Percentiles rank a stretch among this genome's conserved stretches.
These are phyloP conservation scores for Guadua angustifolia DNA, from an alignment of 176 grass and related monocot genomes.

Conservation along the genomic window DNA sequence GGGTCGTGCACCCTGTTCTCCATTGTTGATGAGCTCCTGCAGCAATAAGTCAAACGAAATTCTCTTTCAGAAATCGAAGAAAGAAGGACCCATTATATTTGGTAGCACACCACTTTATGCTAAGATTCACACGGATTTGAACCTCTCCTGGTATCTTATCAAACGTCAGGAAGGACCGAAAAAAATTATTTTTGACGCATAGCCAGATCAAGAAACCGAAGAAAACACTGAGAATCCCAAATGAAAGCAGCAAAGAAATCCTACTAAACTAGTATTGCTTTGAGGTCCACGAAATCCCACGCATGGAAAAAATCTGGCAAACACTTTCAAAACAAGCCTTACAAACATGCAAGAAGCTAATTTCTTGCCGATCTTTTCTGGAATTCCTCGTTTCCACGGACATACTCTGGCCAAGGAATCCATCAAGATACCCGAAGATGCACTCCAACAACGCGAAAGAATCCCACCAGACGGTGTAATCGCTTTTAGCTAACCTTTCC, in stretches of 20 bases:
- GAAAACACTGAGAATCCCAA: background rate
- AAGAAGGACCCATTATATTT: background rate
- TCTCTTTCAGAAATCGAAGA: conserved; percentile 26
- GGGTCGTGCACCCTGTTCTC: conserved; percentile 41
- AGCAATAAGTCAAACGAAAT: conserved; percentile 2
- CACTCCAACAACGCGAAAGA: background rate
- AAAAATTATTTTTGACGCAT: background rate
- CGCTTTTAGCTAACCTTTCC: background rate
- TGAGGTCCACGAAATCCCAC: conserved; percentile 16
- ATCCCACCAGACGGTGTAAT: background rate
- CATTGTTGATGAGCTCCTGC: conserved; percentile 44
- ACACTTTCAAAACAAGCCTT: background rate
- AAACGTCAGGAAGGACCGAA: background rate
- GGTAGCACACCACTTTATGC: background rate
- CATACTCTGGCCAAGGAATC: background rate
- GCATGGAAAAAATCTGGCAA: background rate
- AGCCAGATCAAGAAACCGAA: background rate
- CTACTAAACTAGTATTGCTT: no score
- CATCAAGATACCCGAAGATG: conserved; percentile 6
- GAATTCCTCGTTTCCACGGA: no score
- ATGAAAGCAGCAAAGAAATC: no score
- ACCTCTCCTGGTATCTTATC: background rate
- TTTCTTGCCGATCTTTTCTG: background rate
- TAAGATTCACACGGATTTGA: background rate
- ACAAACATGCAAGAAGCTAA: background rate